Base-by-base conservation (phyloP, 305 asterid genomes). In the Fraxinus greggii region DNA sequence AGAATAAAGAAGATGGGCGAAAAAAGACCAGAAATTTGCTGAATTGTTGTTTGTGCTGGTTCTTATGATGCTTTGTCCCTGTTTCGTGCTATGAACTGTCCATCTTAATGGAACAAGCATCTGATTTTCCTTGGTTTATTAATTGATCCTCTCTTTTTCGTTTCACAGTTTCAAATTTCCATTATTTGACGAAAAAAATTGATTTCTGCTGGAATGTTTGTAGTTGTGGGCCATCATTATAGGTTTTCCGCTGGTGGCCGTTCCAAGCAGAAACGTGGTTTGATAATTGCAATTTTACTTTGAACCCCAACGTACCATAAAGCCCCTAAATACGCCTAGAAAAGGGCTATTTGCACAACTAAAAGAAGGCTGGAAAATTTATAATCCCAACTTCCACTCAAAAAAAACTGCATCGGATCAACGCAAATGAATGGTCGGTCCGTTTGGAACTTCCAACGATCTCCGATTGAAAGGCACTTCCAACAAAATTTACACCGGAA, bases 21-120 rank as follows among this genome's bases (percentile, higher is more conserved):
- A 78, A 82, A 81, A 85, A 81, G 84, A 85, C 87, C 65, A 79
- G 59, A 81, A 72, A 75, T 74, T 15, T 67, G 81, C 78, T 48
- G 84, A 45, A 63, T 88, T 88, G 90, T 77, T 85, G 85, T 87
- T 88, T 90, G 76, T 80, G 86, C 85, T 83, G 89, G 85, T 86
- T 87, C 82, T 83, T 83, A 63, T 89, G 88, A 84, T 89, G 89
- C 90, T 87, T 84, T 87, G 81, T 33, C 77, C 86, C 74, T 54
- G 82, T 76, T 89, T 82, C 75, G 76, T 79, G 79, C 86, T 79
- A 54, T 63, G 72, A 45, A 81, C 67, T 75, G 12, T 80, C 82
- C 65, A 79, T 81, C 78, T 83, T 78, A 69, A 72, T 86, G 84
- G 89, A 84, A 81, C 83, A 86, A 80, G 87, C 88, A 82, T 87